Conservation (phyloP, 2,329 filamentous ascomycete species). For the Nothophaeocryptopus gaeumannii region DNA sequence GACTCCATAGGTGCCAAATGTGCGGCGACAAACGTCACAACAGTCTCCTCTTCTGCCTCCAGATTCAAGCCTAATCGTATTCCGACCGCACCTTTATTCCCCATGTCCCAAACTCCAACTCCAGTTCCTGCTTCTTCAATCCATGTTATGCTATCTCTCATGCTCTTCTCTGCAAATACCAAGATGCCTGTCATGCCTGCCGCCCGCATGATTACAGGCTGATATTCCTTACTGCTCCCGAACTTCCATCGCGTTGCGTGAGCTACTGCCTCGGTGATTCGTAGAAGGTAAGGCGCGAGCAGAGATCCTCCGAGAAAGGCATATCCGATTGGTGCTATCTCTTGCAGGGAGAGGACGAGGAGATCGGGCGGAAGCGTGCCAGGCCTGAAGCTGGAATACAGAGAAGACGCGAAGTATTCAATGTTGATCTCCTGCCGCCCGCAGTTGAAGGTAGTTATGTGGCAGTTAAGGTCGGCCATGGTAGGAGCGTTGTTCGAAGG, state of each 20-base stretch:
- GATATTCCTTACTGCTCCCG: constrained; percentile 63
- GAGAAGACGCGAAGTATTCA: constrained; percentile 62
- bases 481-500: background rate
- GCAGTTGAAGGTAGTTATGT: constrained; percentile 88
- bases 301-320: constrained; percentile 83
- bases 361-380: constrained; percentile 60
- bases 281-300: constrained; percentile 70
- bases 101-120: constrained; percentile 82
- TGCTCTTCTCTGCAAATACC: constrained; percentile 68
- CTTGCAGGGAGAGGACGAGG: constrained; percentile 72
- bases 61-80: constrained; percentile 63
- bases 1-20: constrained; percentile 88
- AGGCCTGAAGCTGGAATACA: constrained; percentile 46
- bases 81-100: constrained; percentile 91
- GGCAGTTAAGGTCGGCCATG: constrained; percentile 58
- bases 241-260: constrained; percentile 46
- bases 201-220: constrained; percentile 67
- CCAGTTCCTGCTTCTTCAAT: constrained; percentile 80
- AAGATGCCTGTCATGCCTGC: constrained; percentile 88
- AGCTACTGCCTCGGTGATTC: constrained; percentile 65
- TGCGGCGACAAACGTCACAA: constrained; percentile 80
- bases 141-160: constrained; percentile 57
- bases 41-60: constrained; percentile 38
- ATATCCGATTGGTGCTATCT: constrained; percentile 79
- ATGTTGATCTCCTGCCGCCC: constrained; percentile 69